Conservation (phyloP, 78 protist genomes). For the Dictyostelium discoideum region DNA sequence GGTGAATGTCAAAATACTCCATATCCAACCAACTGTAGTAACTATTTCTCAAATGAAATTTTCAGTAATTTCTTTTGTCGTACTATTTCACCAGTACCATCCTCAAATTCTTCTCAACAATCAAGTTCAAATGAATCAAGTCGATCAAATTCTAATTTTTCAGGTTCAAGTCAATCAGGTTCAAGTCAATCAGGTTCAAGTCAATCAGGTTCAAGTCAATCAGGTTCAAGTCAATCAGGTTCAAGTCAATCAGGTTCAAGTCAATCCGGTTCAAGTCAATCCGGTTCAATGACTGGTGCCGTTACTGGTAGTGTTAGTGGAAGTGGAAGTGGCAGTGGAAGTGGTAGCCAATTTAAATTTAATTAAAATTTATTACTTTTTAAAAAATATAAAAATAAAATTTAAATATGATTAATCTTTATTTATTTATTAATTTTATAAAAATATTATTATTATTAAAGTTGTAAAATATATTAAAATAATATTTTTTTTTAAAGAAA, state of each 20-base stretch:
- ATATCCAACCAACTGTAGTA: constrained; percentile 9
- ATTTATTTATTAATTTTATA: no score
- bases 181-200: background rate
- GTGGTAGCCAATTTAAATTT: background rate
- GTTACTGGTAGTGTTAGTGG: background rate
- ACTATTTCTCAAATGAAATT: background rate
- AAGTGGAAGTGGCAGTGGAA: background rate
- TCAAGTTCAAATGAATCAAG: background rate
- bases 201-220: background rate
- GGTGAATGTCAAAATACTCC: background rate
- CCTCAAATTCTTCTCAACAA: background rate
- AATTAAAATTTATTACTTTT: background rate
- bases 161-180: background rate
- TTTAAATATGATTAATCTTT: no score
- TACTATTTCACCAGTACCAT: constrained; percentile 9
- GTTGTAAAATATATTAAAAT: background rate
- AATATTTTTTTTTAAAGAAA: background rate
- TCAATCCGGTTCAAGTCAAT: background rate
- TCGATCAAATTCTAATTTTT: background rate
- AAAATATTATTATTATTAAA: no score
- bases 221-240: background rate
- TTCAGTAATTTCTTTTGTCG: constrained; percentile 11
- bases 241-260: background rate
- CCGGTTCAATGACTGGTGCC: background rate
- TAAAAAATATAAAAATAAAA: background rate